Base-by-base conservation (phyloP, 2,329 filamentous ascomycete genomes). In the Penicillium sp. region DNA sequence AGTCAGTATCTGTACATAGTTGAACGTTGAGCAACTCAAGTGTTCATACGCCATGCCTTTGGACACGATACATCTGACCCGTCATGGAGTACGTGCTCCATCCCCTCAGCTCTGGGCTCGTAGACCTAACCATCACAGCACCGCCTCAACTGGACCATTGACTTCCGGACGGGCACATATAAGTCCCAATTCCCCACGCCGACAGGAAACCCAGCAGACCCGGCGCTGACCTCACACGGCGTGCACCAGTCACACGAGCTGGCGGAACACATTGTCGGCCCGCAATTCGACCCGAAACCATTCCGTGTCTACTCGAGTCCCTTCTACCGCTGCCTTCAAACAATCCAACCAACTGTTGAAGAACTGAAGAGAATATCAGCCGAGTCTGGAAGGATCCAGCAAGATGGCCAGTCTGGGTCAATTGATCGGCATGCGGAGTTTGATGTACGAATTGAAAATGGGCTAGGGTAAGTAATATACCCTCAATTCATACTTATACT, bases 321-420 rank as follows among this genome's bases (percentile, higher is more conserved):
- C 0, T 96, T 91, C 77, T 96, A 94, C 74, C 86, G 92, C 63
- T 96, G 92, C 71, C 79, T 96, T 42, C 89, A 96, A 77, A 96
- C 92, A 2, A 85, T 96, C 52, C 80, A 83, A 48, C 91, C 92
- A n/a, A 72, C 72, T 12, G 78, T 85, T 5, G 77, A 77, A 61
- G 75, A 70, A 49, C 69, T 76, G 58, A 73, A 67, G 59, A 68
- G 66, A 44, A 61, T 59, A 50, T 55, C 59, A 6, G 21, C 59
- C 35, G 47, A 45, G 3, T 43, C 25, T 9, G 48, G 47, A 9
- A 48, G 31, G 3, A 44, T 15, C 33, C 27, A 42, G 44, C 64
- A 65, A 48, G 56, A 64, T 55, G 49, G 19, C 4, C 27, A 21
- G 17, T 10, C 43, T 35, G 71, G 73, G 2, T 68, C 71, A 31